Evolutionary conservation across 2,329 filamentous ascomycete species (phyloP), one percentile per base, ranked within the genome.

Genomic region (Sporothrix globosa): DNA sequence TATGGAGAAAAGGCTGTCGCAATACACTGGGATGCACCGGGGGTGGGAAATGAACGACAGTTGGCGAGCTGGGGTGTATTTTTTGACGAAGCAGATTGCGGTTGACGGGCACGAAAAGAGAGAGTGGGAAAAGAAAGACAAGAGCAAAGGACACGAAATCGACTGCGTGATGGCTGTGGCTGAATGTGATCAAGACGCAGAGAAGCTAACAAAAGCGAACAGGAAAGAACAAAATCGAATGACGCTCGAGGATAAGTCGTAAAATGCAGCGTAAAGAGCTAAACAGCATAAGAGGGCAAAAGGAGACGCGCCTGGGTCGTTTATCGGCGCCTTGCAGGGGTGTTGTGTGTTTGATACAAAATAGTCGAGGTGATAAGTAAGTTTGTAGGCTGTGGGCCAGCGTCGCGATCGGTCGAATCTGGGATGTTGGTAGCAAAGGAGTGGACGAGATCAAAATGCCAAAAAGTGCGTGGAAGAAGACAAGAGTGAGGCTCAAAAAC

Each of bases 41-140:
- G 46, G 61, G 53, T 69, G 68, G 65, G 70, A 71, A 71, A 73
- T 71, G 72, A 73, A 44, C 21, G 50, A 44, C 41, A 14, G 41
- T 13, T n/a, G 11, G 52, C 66, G 24, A 9, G 67, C 67, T 52
- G 52, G 66, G 66, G 66, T 34, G 24, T 17, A 41, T 39, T 13
- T 39, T 39, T 53, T 7, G 48, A 17, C 41, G 44, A 17, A 27
- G 13, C 48, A 53, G 63, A 67, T 52, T 27, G 30, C 41, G 11
- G 46, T 53, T 41, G 63, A 41, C 48, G 48, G n/a, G 17, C 30
- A 21, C 61, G 54, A 69, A 53, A 14, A 52, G 30, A 24, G n/a
- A 52, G 30, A 24, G 44, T 17, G 24, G 60, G 34, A 61, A 19
- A 48, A 50, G 21, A 30, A 21, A 24, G 14, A 50, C 44, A 61